Evolutionary conservation across 148 eudicot genomes (phyloP), one percentile per base, ranked within the genome.

Genomic region (Camellia lanceoleosa): DNA sequence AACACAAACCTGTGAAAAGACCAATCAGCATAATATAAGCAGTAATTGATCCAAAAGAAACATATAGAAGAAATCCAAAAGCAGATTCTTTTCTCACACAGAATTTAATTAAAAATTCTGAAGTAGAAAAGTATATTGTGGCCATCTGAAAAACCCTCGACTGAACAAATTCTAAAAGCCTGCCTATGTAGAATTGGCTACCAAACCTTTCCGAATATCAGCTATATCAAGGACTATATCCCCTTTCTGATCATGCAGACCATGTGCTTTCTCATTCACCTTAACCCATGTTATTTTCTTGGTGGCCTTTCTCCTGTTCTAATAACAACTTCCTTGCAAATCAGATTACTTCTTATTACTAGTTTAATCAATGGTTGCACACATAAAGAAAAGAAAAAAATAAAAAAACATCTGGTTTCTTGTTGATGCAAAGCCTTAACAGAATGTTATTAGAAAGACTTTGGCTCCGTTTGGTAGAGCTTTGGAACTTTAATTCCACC

Each of bases 1-100:
- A 95, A 95, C 41, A 97, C 97, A 68, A 92, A 92, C 87, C 99
- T 95, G 91, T 71, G 75, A 86, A 78, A 60, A 43, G 47, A 42
- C 76, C 74, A 83, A 78, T 54, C 49, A 73, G 60, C 74, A 73
- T 47, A 0, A 58, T 18, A 44, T 43, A 75, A 78, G 12, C 62
- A 54, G 5, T 71, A 80, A 54, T 23, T 23, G 1, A 30, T 30
- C 38, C 38, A 30, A 30, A 1, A 30, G 38, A 30, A 30, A 30
- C 38, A 30, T 30, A 1, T 30, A 30, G 38, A 30, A 30, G 38
- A 30, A 30, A 30, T 30, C 1, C 38, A 30, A 30, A 30, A 30
- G 38, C 38, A 30, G 38, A 30, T 30, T 30, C 38, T 30, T 30
- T 30, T 30, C 38, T 30, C 38, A 30, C 38, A 30, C 38, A 30